These are phyloP conservation scores for Tulasnella sp. DNA, from an alignment of 768 basidiomycete species.

Conservation along the genomic window DNA sequence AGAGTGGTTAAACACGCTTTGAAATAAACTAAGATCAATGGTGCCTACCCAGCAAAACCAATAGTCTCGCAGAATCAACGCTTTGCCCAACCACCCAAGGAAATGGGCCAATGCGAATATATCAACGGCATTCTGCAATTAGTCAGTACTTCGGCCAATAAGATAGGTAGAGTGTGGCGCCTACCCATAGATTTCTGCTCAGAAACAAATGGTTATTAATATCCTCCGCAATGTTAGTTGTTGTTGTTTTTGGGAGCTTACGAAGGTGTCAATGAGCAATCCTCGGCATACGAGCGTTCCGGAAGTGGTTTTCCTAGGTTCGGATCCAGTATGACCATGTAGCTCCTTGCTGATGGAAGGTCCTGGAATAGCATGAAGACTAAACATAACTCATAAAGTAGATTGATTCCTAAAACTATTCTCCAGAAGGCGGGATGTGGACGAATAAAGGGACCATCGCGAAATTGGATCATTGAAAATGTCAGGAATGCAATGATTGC, in stretches of 20 bases:
- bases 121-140: slow-evolving; percentile 56
- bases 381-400: slow-evolving; percentile 68
- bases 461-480: slow-evolving; percentile 79
- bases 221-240: too few species aligned
- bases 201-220: too few species aligned
- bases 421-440: slow-evolving; percentile 82
- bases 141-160: neutral
- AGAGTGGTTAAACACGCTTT: neutral
- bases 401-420: slow-evolving; percentile 60
- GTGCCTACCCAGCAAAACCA: slow-evolving; percentile 80
- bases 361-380: slow-evolving; percentile 84
- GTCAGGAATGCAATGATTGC: slow-evolving; percentile 57
- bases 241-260: slow-evolving; percentile 3
- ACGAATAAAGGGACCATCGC: slow-evolving; percentile 78
- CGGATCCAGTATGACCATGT: slow-evolving; percentile 71
- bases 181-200: slow-evolving; percentile 5
- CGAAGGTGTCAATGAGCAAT: slow-evolving; percentile 45
- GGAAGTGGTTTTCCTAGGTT: slow-evolving; percentile 56
- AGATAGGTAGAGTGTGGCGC: neutral
- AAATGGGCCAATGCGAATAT: slow-evolving; percentile 79
- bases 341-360: slow-evolving; percentile 54
- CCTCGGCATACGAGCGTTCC: slow-evolving; percentile 78
- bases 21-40: neutral
- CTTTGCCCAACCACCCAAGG: slow-evolving; percentile 85
- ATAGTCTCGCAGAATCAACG: slow-evolving; percentile 78